These are phyloP conservation scores for Limtongia smithiae DNA, from an alignment of 805 yeast genomes.

Conservation along the genomic window DNA sequence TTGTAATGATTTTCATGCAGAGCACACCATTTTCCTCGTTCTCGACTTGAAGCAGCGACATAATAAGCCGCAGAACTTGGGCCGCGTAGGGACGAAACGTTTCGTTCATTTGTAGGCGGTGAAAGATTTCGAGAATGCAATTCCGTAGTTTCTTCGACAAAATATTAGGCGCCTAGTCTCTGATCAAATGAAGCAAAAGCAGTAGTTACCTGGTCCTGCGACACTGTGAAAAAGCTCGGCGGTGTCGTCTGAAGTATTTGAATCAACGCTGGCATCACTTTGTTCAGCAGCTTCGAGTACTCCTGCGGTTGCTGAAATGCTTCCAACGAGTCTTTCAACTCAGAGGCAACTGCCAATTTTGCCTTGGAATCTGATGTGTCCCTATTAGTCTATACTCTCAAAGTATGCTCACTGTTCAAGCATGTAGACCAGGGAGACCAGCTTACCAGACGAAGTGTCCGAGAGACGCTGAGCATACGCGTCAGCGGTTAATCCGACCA, in stretches of 20 bases:
- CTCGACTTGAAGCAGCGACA: constrained; percentile 61
- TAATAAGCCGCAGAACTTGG: constrained; percentile 56
- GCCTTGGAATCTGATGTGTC: constrained; percentile 48
- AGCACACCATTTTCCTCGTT: constrained; percentile 95
- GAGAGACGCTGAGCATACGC: constrained; percentile 24
- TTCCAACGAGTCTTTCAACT: constrained; percentile 82
- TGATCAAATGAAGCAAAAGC: not conserved
- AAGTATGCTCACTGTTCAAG: no score
- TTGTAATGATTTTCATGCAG: constrained; percentile 82
- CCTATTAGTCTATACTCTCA: no score
- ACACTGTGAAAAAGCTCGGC: constrained; percentile 59
- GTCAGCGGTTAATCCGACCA: constrained; percentile 25
- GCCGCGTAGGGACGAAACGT: constrained; percentile 67
- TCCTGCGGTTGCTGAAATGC: constrained; percentile 77
- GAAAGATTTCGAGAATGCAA: constrained; percentile 70
- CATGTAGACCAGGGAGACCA: not conserved
- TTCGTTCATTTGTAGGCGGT: constrained; percentile 79
- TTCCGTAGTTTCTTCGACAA: constrained; percentile 64
- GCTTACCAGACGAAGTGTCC: constrained; percentile 20
- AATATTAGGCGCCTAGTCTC: not conserved
- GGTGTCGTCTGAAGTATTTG: constrained; percentile 64
- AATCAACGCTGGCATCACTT: constrained; percentile 66
- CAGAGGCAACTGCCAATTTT: constrained; percentile 69
- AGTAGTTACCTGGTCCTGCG: constrained; percentile 52
- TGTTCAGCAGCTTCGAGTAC: constrained; percentile 69